Conservation (phyloP, 23 red algal species). For the Gracilariopsis chorda region DNA sequence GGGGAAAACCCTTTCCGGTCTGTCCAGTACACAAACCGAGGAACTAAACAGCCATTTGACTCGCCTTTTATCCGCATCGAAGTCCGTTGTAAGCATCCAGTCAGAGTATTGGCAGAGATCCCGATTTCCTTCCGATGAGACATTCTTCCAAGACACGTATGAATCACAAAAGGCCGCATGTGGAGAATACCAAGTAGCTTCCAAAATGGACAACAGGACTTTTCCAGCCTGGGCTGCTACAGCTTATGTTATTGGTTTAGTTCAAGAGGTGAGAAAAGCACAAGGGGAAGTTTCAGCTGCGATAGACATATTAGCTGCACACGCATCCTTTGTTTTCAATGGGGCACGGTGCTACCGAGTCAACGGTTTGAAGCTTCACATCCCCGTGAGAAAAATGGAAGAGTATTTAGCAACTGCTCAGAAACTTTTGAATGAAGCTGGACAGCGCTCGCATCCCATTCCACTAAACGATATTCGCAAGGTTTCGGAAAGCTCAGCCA, state of each 20-base stretch:
- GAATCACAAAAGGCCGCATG: neutral
- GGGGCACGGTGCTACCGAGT: neutral
- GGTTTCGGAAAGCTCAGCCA: neutral
- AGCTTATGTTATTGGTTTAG: neutral
- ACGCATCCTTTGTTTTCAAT: neutral
- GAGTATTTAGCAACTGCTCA: neutral
- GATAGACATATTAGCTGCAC: neutral
- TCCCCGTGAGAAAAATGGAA: neutral
- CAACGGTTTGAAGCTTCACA: neutral
- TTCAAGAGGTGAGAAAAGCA: neutral
- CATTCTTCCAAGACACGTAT: neutral
- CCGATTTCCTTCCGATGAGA: neutral
- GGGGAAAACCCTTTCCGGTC: neutral
- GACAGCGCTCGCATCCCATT: neutral
- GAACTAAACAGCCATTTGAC: neutral
- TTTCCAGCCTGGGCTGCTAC: neutral
- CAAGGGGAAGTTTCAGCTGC: neutral
- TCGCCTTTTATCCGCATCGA: neutral
- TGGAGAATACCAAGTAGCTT: neutral
- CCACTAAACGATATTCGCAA: neutral
- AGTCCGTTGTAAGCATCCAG: slow-evolving; percentile 6
- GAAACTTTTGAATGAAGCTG: neutral
- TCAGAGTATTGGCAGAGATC: slow-evolving; percentile 9
- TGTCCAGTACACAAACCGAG: neutral
- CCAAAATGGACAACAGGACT: neutral